phyloP scores from a whole-genome alignment of 129 eudicot species.

The Oenanthe sinensis region DNA sequence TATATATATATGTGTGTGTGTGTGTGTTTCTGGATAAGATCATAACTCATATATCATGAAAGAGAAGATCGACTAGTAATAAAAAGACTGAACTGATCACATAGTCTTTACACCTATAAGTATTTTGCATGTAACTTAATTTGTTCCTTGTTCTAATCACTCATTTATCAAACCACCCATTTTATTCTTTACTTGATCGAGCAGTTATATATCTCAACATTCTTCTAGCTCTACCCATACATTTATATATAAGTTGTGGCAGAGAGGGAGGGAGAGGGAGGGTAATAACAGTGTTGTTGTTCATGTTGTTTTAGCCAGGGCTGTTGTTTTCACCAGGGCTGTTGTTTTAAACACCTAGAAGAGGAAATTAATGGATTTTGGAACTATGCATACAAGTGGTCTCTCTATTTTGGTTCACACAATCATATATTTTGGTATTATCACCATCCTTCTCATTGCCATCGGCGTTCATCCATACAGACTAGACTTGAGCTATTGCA shows the following conservation, averaged over 20 bases:
- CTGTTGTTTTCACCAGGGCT: conserved; percentile 64
- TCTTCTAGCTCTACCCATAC: neutral
- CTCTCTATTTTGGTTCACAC: conserved; percentile 57
- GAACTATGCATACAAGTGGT: conserved; percentile 63
- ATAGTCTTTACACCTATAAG: neutral
- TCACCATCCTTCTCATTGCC: conserved; percentile 63
- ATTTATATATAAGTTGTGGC: too few species aligned
- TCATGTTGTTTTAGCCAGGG: too few species aligned
- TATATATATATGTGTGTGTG: too few species aligned
- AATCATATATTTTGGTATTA: conserved; percentile 48
- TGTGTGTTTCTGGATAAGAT: neutral
- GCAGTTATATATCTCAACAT: neutral
- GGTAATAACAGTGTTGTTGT: conserved; percentile 66
- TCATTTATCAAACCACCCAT: neutral
- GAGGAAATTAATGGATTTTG: conserved; percentile 47
- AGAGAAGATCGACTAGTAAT: too few species aligned
- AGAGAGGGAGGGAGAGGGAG: too few species aligned
- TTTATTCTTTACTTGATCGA: neutral
- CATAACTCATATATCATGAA: neutral
- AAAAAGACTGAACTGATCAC: neutral
- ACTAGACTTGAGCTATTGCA: neutral
- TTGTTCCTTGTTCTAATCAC: neutral
- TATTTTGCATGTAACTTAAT: neutral
- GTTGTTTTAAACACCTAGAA: conserved; percentile 54
- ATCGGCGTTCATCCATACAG: conserved; percentile 55